These are phyloP conservation scores for Rhizopus delemar DNA, from an alignment of 371 early-diverging fungal genomes.

Conservation along the genomic window DNA sequence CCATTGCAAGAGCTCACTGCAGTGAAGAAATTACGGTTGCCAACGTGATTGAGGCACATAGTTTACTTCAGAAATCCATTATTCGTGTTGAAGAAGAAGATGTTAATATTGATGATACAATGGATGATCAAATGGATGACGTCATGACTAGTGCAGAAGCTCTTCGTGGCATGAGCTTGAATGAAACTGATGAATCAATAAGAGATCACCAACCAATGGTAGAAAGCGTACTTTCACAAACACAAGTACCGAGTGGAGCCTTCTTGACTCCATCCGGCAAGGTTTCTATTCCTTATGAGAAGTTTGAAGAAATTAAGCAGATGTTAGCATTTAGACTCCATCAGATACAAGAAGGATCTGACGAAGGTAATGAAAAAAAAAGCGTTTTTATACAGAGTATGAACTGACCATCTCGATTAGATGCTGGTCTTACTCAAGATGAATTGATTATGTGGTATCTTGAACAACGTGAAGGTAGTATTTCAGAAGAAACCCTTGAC, in stretches of 20 bases:
- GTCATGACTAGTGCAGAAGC: constrained; percentile 44
- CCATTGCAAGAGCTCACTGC: constrained; percentile 93
- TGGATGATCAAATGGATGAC: constrained; percentile 39
- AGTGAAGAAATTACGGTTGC: constrained; percentile 67
- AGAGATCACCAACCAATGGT: background rate
- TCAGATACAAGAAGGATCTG: constrained; percentile 40
- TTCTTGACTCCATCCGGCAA: constrained; percentile 21
- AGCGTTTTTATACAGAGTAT: too few relatives aligned
- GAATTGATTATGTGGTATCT: constrained; percentile 87
- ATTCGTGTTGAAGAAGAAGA: constrained; percentile 92
- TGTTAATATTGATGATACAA: constrained; percentile 66
- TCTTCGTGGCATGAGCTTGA: constrained; percentile 31
- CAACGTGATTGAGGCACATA: constrained; percentile 92
- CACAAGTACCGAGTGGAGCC: constrained; percentile 37
- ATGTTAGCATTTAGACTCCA: constrained; percentile 72
- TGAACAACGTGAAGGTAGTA: constrained; percentile 67
- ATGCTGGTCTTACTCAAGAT: constrained; percentile 64
- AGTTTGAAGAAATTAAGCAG: constrained; percentile 75
- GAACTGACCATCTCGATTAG: constrained; percentile 1
- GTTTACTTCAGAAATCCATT: constrained; percentile 90
- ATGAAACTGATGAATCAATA: constrained; percentile 15
- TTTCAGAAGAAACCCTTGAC: constrained; percentile 73
- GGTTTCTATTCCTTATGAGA: constrained; percentile 71
- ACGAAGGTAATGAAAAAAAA: constrained; percentile 8
- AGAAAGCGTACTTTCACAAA: constrained; percentile 12